phyloP scores from a whole-genome alignment of 129 eudicot species.

The Glebionis coronaria region DNA sequence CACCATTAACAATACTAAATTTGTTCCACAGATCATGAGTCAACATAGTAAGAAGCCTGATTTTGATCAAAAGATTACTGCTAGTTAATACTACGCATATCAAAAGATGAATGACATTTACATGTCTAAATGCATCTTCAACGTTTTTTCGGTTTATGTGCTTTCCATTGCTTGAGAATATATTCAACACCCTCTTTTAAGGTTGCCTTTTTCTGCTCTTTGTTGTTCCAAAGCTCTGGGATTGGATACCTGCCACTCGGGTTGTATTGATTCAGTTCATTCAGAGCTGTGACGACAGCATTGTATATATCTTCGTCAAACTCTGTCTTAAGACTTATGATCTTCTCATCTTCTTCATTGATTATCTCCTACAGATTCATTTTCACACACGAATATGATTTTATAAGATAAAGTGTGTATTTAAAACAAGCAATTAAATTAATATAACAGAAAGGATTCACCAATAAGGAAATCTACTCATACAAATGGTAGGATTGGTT shows the following conservation, averaged over 20 bases:
- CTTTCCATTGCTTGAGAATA: conserved; percentile 24
- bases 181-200: conserved; percentile 33
- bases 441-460: too few relatives aligned
- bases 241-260: conserved; percentile 52
- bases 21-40: too few relatives aligned
- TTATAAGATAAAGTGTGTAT: not conserved
- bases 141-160: not conserved
- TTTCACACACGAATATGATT: not conserved
- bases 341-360: conserved; percentile 39
- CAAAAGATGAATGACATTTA: too few relatives aligned
- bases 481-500: not conserved
- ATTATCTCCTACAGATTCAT: conserved; percentile 34
- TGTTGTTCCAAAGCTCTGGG: conserved; percentile 42
- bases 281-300: conserved; percentile 39
- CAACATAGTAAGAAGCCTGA: too few relatives aligned
- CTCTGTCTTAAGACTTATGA: conserved; percentile 24
- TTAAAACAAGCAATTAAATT: not conserved
- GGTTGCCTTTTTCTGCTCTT: conserved; percentile 32
- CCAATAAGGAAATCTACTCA: not conserved
- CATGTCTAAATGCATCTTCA: too few relatives aligned
- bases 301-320: conserved; percentile 23
- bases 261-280: conserved; percentile 40
- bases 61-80: too few relatives aligned
- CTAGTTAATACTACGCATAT: too few relatives aligned
- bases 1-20: too few relatives aligned